Conservation (phyloP, 116 monocot genomes). For the Trichopus zeylanicus region DNA sequence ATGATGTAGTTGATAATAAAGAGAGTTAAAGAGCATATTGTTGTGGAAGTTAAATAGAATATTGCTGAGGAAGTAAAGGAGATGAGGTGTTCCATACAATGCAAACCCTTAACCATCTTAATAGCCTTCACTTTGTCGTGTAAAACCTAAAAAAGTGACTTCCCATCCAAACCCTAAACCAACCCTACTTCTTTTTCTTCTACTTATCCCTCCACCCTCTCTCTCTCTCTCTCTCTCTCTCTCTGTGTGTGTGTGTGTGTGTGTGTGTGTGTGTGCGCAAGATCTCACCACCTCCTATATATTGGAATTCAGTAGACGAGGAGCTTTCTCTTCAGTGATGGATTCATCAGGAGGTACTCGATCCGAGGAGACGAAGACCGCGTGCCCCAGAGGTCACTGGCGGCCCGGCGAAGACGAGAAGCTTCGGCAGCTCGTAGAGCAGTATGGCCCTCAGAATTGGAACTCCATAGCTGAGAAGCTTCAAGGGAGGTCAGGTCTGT, state of each 20-base stretch:
- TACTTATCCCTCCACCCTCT: not conserved
- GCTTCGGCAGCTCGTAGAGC: slow-evolving; percentile 41
- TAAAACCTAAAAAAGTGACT: slow-evolving; percentile 35
- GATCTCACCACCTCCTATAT: too few relatives aligned
- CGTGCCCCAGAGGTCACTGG: slow-evolving; percentile 56
- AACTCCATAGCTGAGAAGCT: slow-evolving; percentile 67
- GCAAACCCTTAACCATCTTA: not conserved
- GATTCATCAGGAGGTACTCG: slow-evolving; percentile 5
- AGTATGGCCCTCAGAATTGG: slow-evolving; percentile 75
- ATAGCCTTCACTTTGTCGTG: slow-evolving; percentile 9
- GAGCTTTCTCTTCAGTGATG: slow-evolving; percentile 3
- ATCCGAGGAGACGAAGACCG: slow-evolving; percentile 11
- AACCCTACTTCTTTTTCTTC: not conserved
- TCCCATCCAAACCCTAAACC: slow-evolving; percentile 49
- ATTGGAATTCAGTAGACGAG: too few relatives aligned
- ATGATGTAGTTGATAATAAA: not conserved
- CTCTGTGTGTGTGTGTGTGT: too few relatives aligned
- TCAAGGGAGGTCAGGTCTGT: slow-evolving; percentile 65
- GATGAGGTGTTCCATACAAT: not conserved
- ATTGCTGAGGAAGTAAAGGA: slow-evolving; percentile 11
- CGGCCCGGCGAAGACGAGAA: slow-evolving; percentile 63
- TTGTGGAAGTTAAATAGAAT: slow-evolving; percentile 1
- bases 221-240: not conserved
- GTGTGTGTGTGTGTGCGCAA: too few relatives aligned
- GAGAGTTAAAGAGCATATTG: not conserved